These are phyloP conservation scores for Miamiensis avidus DNA, from an alignment of 169 alveolate genomes.

Conservation along the genomic window DNA sequence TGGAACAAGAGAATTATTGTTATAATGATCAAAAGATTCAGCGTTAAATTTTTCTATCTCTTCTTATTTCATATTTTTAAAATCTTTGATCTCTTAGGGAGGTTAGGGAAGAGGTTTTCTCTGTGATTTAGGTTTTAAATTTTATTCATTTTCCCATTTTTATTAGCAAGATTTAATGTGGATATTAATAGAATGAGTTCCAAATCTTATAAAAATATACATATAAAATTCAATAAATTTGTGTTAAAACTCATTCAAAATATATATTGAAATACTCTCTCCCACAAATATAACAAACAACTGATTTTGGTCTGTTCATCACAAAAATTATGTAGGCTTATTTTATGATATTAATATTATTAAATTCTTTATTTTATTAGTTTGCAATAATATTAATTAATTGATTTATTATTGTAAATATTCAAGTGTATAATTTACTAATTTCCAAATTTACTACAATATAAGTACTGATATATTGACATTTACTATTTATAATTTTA, in stretches of 20 bases:
- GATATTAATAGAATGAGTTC: conserved; percentile 71
- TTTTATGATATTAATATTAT: no score
- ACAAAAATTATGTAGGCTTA: not conserved
- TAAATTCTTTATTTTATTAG: no score
- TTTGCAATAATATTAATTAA: no score
- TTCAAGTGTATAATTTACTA: no score
- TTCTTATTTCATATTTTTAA: conserved; percentile 21
- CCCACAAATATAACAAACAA: conserved; percentile 48
- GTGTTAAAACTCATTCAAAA: not conserved
- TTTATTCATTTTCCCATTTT: conserved; percentile 63
- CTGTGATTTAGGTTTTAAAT: conserved; percentile 59
- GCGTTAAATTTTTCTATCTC: conserved; percentile 46
- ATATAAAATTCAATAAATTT: not conserved
- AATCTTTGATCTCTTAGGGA: conserved; percentile 29
- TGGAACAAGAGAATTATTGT: conserved; percentile 53
- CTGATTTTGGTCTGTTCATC: conserved; percentile 34
- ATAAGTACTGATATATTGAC: no score
- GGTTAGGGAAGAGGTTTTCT: conserved; percentile 41
- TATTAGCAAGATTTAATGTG: conserved; percentile 72
- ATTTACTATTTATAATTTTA: no score
- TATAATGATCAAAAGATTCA: conserved; percentile 58
- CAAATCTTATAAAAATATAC: conserved; percentile 28
- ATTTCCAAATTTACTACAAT: no score
- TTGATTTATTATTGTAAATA: no score
- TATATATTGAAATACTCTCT: conserved; percentile 17